phyloP scores from a whole-genome alignment of 2,329 filamentous ascomycete species.

The Neoascochyta sp. region DNA sequence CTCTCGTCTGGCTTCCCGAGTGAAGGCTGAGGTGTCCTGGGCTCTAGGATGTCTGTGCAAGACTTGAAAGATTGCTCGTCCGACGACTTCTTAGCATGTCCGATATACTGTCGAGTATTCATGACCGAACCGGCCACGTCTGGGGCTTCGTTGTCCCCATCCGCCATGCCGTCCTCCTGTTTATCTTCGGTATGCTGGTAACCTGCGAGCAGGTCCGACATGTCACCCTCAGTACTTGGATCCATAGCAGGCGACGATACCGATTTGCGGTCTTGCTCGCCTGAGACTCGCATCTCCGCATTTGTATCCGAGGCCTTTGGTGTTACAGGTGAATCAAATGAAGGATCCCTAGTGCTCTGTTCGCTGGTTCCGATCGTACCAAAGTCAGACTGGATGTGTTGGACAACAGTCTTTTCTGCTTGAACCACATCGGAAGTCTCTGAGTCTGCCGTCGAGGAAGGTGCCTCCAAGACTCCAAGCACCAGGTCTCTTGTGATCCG shows the following conservation, averaged over 20 bases:
- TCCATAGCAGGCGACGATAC: conserved; percentile 9
- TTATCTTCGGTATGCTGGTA: conserved; percentile 30
- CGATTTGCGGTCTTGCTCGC: conserved; percentile 5
- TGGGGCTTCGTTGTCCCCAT: conserved; percentile 6
- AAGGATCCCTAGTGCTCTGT: conserved; percentile 1
- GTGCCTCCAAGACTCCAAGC: conserved; percentile 24
- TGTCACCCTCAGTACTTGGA: conserved; percentile 27
- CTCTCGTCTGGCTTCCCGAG: conserved; percentile 6
- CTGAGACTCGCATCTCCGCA: conserved; percentile 9
- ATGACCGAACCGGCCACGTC: neutral
- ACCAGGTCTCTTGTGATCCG: conserved; percentile 35
- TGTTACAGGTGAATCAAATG: neutral
- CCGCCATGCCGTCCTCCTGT: conserved; percentile 10
- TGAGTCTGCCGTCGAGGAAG: conserved; percentile 17
- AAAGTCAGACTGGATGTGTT: conserved; percentile 1
- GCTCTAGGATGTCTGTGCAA: conserved; percentile 21
- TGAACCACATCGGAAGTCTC: conserved; percentile 1
- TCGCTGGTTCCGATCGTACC: conserved; percentile 2
- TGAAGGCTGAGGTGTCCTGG: conserved; percentile 2
- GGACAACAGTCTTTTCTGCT: conserved; percentile 1
- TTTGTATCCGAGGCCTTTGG: neutral
- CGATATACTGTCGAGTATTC: conserved; percentile 12
- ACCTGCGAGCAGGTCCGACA: conserved; percentile 31
- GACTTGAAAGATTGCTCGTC: conserved; percentile 36
- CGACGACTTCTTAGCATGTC: conserved; percentile 27